Conservation (phyloP, 1,139 yeast species). For the Candida tunisiensis region DNA sequence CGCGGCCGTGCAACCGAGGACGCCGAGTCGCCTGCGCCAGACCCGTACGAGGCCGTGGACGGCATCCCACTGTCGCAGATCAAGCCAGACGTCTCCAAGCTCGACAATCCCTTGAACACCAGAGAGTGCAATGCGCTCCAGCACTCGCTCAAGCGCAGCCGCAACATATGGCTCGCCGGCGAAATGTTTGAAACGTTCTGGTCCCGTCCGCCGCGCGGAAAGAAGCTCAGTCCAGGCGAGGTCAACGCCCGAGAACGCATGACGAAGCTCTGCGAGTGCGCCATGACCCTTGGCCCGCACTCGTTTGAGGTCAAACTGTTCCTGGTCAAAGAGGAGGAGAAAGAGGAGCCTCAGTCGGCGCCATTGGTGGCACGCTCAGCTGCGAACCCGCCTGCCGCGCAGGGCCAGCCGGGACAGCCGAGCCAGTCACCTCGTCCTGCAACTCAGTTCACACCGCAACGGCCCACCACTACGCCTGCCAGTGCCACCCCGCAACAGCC, state of each 20-base stretch:
- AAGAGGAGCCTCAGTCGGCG: slow-evolving; percentile 11
- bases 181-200: slow-evolving; percentile 70
- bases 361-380: neutral
- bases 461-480: too few relatives aligned
- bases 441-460: neutral
- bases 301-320: slow-evolving; percentile 59
- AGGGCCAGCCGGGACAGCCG: neutral
- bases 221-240: slow-evolving; percentile 29
- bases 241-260: slow-evolving; percentile 63
- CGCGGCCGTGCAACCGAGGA: neutral
- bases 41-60: slow-evolving; percentile 53
- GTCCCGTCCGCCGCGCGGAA: slow-evolving; percentile 41
- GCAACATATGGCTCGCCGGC: slow-evolving; percentile 55
- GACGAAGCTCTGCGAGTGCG: slow-evolving; percentile 75
- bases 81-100: slow-evolving; percentile 40
- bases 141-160: slow-evolving; percentile 56
- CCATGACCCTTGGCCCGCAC: slow-evolving; percentile 69
- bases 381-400: neutral
- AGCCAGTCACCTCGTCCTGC: neutral
- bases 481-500: too few relatives aligned
- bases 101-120: slow-evolving; percentile 51
- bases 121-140: slow-evolving; percentile 42
- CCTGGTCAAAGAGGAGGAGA: slow-evolving; percentile 56
- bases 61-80: slow-evolving; percentile 56
- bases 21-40: slow-evolving; percentile 19